phyloP scores from a whole-genome alignment of 2,329 filamentous ascomycete genomes.

The Epichloe coenophiala region DNA sequence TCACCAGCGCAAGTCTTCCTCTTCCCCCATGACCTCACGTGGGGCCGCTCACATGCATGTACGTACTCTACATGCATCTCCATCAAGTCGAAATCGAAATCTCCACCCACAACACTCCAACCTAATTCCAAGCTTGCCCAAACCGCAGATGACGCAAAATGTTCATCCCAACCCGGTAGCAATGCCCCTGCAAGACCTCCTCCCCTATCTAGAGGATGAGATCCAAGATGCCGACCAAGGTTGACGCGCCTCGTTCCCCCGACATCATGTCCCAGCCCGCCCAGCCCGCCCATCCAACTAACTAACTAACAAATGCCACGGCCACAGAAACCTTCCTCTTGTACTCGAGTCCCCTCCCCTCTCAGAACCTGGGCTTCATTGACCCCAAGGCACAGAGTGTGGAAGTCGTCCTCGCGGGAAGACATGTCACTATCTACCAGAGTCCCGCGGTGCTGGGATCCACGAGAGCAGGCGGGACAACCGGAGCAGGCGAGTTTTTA shows the following conservation, averaged over 20 bases:
- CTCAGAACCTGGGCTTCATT: conserved; percentile 73
- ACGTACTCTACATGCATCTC: too few species aligned
- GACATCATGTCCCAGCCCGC: background rate
- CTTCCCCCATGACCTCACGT: too few species aligned
- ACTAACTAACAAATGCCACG: background rate
- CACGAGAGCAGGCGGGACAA: conserved; percentile 48
- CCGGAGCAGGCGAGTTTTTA: conserved; percentile 32
- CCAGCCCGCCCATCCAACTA: too few species aligned
- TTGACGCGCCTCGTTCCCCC: conserved; percentile 6
- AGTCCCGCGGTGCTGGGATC: conserved; percentile 74
- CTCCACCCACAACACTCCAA: too few species aligned
- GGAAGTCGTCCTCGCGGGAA: conserved; percentile 52
- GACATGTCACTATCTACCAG: conserved; percentile 66
- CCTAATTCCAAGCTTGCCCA: too few species aligned
- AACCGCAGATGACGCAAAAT: background rate
- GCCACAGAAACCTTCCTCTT: conserved; percentile 70
- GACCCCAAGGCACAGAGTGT: conserved; percentile 54
- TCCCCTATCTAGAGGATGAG: conserved; percentile 26
- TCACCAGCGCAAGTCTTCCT: too few species aligned
- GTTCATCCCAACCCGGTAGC: background rate
- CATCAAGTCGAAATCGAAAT: too few species aligned
- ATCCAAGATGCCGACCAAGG: conserved; percentile 38
- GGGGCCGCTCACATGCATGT: too few species aligned
- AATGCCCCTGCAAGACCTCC: conserved; percentile 12
- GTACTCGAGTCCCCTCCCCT: conserved; percentile 59